Evolutionary conservation across 208 protist species (phyloP).

Genomic region (Entamoeba moshkovskii): DNA sequence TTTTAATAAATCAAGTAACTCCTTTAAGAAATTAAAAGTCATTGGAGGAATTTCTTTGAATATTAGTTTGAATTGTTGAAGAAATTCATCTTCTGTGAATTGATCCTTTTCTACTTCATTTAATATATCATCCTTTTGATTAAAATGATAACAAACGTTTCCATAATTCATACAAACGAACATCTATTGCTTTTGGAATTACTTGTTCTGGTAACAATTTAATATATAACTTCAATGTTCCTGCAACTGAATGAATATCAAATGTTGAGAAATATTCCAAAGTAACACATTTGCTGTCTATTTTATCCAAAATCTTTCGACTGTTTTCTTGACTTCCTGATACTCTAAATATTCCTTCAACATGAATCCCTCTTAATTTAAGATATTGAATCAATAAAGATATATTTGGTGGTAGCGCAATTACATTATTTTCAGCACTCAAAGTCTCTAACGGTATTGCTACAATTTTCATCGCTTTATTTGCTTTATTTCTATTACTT

Average conservation of each 20-base stretch:
- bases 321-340: not conserved
- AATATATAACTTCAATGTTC: not conserved
- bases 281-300: not conserved
- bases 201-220: not conserved
- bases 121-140: not conserved
- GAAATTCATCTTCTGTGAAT: not conserved
- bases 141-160: not conserved
- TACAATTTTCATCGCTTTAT: not conserved
- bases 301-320: not conserved
- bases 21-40: not conserved
- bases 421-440: not conserved
- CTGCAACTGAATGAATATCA: not conserved
- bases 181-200: not conserved
- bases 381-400: not conserved
- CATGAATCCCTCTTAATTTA: not conserved
- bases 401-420: not conserved
- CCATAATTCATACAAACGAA: not conserved
- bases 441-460: not conserved
- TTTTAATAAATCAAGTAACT: not conserved
- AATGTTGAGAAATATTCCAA: not conserved
- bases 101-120: not conserved
- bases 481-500: not conserved
- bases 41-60: not conserved
- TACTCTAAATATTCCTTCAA: not conserved
- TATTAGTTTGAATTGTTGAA: not conserved